phyloP scores from a whole-genome alignment of 345 rosid species.

The Ceriops decandra region DNA sequence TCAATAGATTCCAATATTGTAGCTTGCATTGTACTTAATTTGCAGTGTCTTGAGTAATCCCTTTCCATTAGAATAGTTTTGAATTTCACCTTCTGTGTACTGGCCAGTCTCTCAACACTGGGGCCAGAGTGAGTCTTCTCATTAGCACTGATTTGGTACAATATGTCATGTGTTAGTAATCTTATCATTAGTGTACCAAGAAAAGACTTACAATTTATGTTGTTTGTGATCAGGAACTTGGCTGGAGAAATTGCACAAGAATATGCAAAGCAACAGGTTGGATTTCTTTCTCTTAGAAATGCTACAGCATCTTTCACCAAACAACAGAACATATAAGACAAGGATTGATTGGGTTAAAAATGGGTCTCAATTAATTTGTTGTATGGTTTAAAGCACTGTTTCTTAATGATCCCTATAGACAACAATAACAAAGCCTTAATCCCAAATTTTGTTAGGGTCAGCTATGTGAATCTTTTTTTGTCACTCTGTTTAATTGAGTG shows the following conservation, averaged over 20 bases:
- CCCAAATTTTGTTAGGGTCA: no score
- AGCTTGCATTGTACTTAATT: background rate
- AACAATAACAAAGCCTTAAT: no score
- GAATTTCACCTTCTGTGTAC: background rate
- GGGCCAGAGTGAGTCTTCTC: no score
- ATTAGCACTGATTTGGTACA: no score
- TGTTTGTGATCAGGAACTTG: constrained; percentile 52
- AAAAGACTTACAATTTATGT: background rate
- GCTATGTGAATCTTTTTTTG: no score
- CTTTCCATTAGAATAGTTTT: background rate
- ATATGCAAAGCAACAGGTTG: constrained; percentile 69
- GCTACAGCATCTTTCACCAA: background rate
- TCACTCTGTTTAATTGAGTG: no score
- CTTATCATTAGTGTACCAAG: background rate
- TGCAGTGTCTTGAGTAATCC: background rate
- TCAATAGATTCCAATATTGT: background rate
- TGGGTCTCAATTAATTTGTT: background rate
- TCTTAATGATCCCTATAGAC: background rate
- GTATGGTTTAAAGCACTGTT: background rate
- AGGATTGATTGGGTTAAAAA: no score
- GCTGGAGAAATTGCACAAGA: constrained; percentile 89
- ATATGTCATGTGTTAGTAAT: background rate
- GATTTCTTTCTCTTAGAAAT: constrained; percentile 9
- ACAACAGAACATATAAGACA: background rate
- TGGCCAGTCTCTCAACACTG: no score